Percentiles rank a stretch among this genome's conserved stretches.
These are phyloP conservation scores for Candida pseudocylindracea DNA, from an alignment of 1,139 yeast species.

Conservation along the genomic window DNA sequence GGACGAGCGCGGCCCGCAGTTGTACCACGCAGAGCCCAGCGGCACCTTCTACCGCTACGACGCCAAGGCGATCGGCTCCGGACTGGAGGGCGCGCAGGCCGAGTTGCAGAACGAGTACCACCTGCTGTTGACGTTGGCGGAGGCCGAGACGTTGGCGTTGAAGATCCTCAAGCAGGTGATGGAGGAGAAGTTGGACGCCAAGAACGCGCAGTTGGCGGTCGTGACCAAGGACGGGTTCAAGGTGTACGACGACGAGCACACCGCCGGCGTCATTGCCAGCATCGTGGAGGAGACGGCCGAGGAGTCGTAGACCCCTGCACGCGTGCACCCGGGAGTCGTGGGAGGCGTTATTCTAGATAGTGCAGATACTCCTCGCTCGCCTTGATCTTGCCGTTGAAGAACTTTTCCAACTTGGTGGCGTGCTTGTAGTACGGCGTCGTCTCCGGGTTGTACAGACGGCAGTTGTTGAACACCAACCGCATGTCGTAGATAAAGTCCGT, in stretches of 20 bases:
- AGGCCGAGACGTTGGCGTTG: slow-evolving; percentile 78
- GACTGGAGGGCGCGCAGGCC: slow-evolving; percentile 97
- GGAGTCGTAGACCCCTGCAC: not conserved
- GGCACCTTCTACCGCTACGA: slow-evolving; percentile 96
- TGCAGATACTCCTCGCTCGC: slow-evolving; percentile 58
- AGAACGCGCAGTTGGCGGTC: slow-evolving; percentile 87
- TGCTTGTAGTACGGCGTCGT: slow-evolving; percentile 76
- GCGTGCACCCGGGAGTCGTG: too few relatives aligned
- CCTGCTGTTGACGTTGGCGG: slow-evolving; percentile 76
- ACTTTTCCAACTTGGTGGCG: slow-evolving; percentile 83
- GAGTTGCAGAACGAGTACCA: slow-evolving; percentile 96
- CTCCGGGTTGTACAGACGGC: slow-evolving; percentile 76
- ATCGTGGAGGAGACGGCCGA: slow-evolving; percentile 24
- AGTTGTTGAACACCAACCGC: slow-evolving; percentile 67
- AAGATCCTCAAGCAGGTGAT: slow-evolving; percentile 91
- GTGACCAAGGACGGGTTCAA: slow-evolving; percentile 83
- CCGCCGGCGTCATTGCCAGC: slow-evolving; percentile 57
- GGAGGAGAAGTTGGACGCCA: slow-evolving; percentile 96
- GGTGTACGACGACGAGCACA: slow-evolving; percentile 66
- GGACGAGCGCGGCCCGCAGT: slow-evolving; percentile 91
- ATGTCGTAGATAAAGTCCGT: slow-evolving; percentile 86
- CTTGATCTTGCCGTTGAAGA: slow-evolving; percentile 55
- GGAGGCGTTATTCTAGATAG: slow-evolving; percentile 10
- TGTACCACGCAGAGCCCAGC: slow-evolving; percentile 97
- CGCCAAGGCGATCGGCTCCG: slow-evolving; percentile 97